These are phyloP conservation scores for Setomelanomma holmii DNA, from an alignment of 2,329 filamentous ascomycete species.

Conservation along the genomic window DNA sequence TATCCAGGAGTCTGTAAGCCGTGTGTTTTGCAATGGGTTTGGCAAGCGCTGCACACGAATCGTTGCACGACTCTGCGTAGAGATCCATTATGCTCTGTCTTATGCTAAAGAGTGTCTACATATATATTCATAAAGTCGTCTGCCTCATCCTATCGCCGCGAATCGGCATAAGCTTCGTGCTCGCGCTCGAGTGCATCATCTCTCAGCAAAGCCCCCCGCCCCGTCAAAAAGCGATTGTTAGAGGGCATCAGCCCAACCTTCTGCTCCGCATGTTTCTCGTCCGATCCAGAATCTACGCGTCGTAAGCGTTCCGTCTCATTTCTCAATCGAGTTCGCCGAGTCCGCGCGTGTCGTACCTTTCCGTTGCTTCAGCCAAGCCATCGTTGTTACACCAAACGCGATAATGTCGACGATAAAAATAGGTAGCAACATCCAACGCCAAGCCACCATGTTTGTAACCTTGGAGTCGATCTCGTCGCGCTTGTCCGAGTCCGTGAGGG, in stretches of 20 bases:
- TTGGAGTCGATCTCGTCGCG: conserved; percentile 26
- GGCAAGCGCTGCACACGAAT: too few species aligned
- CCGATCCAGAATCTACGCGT: background rate
- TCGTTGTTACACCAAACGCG: conserved; percentile 23
- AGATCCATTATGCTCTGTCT: background rate
- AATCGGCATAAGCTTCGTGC: background rate
- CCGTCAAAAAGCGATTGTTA: background rate
- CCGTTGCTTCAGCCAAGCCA: conserved; percentile 29
- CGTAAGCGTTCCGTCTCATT: conserved; percentile 9
- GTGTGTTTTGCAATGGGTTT: too few species aligned
- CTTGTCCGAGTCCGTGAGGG: conserved; percentile 22
- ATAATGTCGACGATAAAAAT: conserved; percentile 34
- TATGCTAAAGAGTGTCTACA: background rate
- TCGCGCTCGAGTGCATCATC: background rate
- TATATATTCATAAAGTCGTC: background rate
- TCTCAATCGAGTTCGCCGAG: conserved; percentile 17
- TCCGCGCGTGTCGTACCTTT: conserved; percentile 17
- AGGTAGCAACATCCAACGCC: conserved; percentile 43
- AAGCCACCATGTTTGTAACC: conserved; percentile 38
- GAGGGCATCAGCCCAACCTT: background rate
- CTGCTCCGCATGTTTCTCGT: background rate
- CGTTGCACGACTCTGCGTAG: too few species aligned
- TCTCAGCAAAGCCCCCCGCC: background rate
- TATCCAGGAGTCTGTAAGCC: too few species aligned
- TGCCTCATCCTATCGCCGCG: background rate